Evolutionary conservation across 164 flowering plant species (phyloP).

Genomic region (Platanus orientalis): DNA sequence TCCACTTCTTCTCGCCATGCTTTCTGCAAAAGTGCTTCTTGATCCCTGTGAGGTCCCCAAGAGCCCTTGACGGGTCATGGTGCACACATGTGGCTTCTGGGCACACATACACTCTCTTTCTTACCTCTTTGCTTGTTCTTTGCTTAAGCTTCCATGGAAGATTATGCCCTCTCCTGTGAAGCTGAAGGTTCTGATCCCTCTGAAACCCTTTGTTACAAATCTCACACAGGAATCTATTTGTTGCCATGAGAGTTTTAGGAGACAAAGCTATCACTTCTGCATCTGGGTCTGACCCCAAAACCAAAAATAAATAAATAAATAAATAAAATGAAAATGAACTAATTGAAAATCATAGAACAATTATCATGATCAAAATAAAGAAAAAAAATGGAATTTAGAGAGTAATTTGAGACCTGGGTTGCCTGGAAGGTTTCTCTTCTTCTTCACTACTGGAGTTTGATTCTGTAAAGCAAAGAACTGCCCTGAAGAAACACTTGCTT

Average conservation of each 20-base stretch:
- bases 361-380: too few species aligned
- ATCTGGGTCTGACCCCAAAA: conserved; percentile 23
- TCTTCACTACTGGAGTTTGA: conserved; percentile 7
- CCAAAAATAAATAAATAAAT: not conserved
- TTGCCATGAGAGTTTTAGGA: conserved; percentile 24
- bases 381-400: not conserved
- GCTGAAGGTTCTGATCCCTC: too few species aligned
- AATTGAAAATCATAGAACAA: not conserved
- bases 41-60: too few species aligned
- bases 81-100: conserved; percentile 27
- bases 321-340: not conserved
- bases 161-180: conserved; percentile 17
- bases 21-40: too few species aligned
- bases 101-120: conserved; percentile 27
- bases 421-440: conserved; percentile 11
- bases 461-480: not conserved
- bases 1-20: too few species aligned
- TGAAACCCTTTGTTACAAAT: too few species aligned
- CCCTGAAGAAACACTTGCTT: conserved; percentile 60
- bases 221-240: too few species aligned
- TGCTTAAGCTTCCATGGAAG: conserved; percentile 35
- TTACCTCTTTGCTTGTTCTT: too few species aligned
- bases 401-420: conserved; percentile 7
- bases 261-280: too few species aligned
- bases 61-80: conserved; percentile 26